A percentile compares a stretch with the other conserved stretches of the same genome.
Evolutionary conservation across 2,329 filamentous ascomycete genomes (phyloP).

Genomic region (Aspergillus amoenus): DNA sequence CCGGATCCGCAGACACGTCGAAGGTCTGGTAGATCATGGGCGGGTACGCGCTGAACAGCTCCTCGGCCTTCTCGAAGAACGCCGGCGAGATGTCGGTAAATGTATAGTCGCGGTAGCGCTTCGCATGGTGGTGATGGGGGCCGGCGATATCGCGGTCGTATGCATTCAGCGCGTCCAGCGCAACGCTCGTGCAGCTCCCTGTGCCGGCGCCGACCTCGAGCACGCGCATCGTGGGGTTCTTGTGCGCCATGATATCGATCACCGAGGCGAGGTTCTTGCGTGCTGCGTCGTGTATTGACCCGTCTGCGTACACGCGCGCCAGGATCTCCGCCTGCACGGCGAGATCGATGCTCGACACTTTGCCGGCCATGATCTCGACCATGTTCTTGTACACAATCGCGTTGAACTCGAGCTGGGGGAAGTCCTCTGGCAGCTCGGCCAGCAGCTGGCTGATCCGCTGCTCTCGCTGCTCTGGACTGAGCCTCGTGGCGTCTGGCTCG

Average conservation of each 20-base stretch:
- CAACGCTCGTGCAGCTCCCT: not conserved
- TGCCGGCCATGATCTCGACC: not conserved
- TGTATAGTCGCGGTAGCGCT: not conserved
- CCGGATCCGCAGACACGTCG: conserved; percentile 2
- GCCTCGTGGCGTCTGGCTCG: not conserved
- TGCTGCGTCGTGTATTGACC: not conserved
- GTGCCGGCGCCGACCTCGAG: conserved; percentile 8
- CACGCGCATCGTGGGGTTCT: conserved; percentile 6
- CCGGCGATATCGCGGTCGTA: not conserved
- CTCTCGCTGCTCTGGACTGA: not conserved
- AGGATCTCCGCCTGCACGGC: not conserved
- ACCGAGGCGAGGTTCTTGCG: conserved; percentile 4
- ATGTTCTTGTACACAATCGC: not conserved
- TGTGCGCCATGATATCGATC: conserved; percentile 4
- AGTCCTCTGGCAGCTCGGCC: not conserved
- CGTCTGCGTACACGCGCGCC: not conserved
- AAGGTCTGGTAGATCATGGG: not conserved
- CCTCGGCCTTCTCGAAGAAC: conserved; percentile 6
- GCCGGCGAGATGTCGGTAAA: conserved; percentile 9
- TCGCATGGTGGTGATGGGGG: not conserved
- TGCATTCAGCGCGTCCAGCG: not conserved
- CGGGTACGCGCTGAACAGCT: not conserved
- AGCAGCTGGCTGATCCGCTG: not conserved
- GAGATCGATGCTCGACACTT: not conserved
- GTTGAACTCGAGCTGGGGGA: conserved; percentile 1